Conservation (phyloP, 1,284 basidiomycete species). For the Anthracocystis panici-leucophaei region DNA sequence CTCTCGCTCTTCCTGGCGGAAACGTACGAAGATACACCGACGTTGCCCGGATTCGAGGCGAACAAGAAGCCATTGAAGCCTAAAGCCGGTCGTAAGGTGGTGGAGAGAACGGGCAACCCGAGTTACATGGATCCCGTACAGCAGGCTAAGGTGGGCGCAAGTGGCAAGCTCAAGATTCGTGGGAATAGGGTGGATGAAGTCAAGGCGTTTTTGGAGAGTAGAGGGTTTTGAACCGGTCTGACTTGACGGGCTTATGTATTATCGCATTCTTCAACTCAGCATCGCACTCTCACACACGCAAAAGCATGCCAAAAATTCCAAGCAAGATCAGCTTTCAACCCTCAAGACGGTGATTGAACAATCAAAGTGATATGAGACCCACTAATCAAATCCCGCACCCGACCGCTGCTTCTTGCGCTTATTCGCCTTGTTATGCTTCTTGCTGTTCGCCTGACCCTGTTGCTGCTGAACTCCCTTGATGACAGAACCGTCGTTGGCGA, state of each 20-base stretch:
- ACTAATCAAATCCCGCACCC: slow-evolving; percentile 56
- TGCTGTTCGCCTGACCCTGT: slow-evolving; percentile 73
- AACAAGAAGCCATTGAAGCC: slow-evolving; percentile 32
- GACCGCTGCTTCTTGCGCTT: slow-evolving; percentile 71
- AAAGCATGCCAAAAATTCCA: not conserved
- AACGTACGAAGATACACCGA: slow-evolving; percentile 10
- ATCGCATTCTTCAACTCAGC: too few species aligned
- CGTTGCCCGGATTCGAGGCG: slow-evolving; percentile 1
- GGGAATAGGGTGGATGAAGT: slow-evolving; percentile 42
- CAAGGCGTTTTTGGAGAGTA: slow-evolving; percentile 41
- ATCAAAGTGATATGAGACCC: not conserved
- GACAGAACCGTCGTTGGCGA: slow-evolving; percentile 54
- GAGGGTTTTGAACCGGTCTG: slow-evolving; percentile 32
- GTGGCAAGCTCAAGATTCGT: slow-evolving; percentile 44
- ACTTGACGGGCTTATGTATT: too few species aligned
- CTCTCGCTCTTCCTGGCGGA: slow-evolving; percentile 35
- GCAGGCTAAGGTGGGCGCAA: slow-evolving; percentile 12
- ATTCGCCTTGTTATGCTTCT: slow-evolving; percentile 90
- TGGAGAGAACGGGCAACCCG: slow-evolving; percentile 17
- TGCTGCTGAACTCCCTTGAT: slow-evolving; percentile 72
- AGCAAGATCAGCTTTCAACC: too few species aligned
- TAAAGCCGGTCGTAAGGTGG: slow-evolving; percentile 19
- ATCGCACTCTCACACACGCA: not conserved
- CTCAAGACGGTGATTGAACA: not conserved
- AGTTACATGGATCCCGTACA: slow-evolving; percentile 30